Evolutionary conservation across 1,284 basidiomycete genomes (phyloP).

Genomic region (Cronartium quercuum): DNA sequence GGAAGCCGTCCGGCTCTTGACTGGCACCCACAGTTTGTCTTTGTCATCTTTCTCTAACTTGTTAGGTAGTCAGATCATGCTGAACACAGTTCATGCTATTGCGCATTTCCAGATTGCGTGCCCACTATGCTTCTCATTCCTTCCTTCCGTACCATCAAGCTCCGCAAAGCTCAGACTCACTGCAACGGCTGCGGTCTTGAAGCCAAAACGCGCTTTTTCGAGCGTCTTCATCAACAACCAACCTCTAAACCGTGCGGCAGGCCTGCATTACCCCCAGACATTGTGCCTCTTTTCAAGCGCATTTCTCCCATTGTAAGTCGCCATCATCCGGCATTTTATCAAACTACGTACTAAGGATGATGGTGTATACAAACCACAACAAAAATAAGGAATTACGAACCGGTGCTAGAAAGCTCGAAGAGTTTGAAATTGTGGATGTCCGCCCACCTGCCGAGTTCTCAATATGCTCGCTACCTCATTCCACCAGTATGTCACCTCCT

Average conservation of each 20-base stretch:
- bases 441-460: conserved; percentile 73
- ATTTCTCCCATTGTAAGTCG: conserved; percentile 55
- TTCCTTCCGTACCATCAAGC: conserved; percentile 24
- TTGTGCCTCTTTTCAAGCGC: conserved; percentile 55
- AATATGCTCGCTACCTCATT: conserved; percentile 72
- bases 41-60: neutral
- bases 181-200: conserved; percentile 11
- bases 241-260: conserved; percentile 41
- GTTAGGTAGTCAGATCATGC: neutral
- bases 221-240: neutral
- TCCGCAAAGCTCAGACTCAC: conserved; percentile 16
- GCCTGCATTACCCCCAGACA: conserved; percentile 58
- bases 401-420: conserved; percentile 38
- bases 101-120: conserved; percentile 41
- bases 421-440: conserved; percentile 65
- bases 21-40: conserved; percentile 62
- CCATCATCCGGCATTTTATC: too few species aligned
- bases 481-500: conserved; percentile 61
- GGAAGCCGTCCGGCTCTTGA: conserved; percentile 76
- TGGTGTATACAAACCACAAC: too few species aligned
- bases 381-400: conserved; percentile 49
- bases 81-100: conserved; percentile 41
- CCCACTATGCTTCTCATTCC: conserved; percentile 17
- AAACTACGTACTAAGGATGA: too few species aligned
- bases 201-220: neutral